Evolutionary conservation across 1,284 basidiomycete genomes (phyloP), one percentile per base, ranked within the genome.

Genomic region (Moesziomyces antarcticus): DNA sequence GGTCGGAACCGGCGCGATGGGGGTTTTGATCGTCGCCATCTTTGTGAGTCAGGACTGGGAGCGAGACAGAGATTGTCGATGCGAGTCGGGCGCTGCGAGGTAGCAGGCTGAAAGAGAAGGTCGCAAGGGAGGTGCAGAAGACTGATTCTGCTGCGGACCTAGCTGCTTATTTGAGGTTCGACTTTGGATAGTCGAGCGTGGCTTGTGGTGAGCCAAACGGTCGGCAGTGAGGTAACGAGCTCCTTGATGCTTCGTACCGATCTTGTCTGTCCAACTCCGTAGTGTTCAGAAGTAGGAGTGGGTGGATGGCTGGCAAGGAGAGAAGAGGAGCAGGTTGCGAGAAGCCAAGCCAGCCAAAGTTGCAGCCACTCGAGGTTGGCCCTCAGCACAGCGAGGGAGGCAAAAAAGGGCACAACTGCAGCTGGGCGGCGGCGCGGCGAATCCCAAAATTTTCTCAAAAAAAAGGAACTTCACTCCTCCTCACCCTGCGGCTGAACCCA

Each of bases 1-100:
- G 47, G 93, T 96, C 50, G 96, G 96, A 56, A 99, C 96, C 45
- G 97, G 96, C 58, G 97, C 93, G 83, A 99, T 99, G 57, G 55
- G 57, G 8, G 80, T 66, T 62, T 82, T 83, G 73, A 84, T 59
- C 22, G 80, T 75, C 22, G 79, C 69, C 76, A 78, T 78, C n/a
- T 44, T 75, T 55, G 37, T 40, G 18, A 14, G 14, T 16, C 16
- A 16, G 37, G 37, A 40, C 16, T 7, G 37, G 37, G 37, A 7
- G 35, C 35, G 35, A 11, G 22, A 24, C 22, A 14, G 35, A 13
- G 16, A 3, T 2, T 37, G 11, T 11, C 10, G 27, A 33, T 33
- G 30, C 10, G 30, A 13, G 3, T 10, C 30, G 5, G 8, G 30
- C 30, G 1, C 30, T 33, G 10, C 30, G 8, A 33, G 13, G 11